Evolutionary conservation across 1,284 basidiomycete species (phyloP), one percentile per base, ranked within the genome.

Genomic region (Bothia castanella): DNA sequence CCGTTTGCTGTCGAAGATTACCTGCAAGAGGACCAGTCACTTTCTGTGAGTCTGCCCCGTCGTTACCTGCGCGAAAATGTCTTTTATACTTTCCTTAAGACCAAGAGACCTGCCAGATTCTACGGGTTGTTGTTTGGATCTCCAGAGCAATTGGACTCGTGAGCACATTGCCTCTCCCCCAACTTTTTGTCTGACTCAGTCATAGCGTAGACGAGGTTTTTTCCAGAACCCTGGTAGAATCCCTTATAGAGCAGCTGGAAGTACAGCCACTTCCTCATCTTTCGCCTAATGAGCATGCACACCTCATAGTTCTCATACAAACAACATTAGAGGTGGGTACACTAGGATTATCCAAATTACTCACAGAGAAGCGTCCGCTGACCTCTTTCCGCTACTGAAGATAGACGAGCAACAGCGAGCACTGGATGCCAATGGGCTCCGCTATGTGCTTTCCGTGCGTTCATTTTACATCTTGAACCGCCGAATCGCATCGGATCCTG

Each of bases 361-460:
- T 36, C 31, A 30, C 30, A 49, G 14, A 2, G 21, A 36, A 42
- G n/a, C 25, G 35, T 27, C 23, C 40, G 17, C 42, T 51, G 16
- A 56, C 20, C 13, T 13, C 55, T 51, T 46, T 41, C 39, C 37
- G 16, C 30, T 39, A 11, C 23, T 44, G 3, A 60, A 96, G 88
- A 85, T 90, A 39, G 89, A 96, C 46, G 87, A 91, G 61, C 92
- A 94, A 62, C 79, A 84, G 7, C 81, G 92, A 25, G 83, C 93
- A 0, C 74, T 97, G 19, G 95, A 97, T 68, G 72, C 87, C 2
- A 93, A 94, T 61, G 95, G 94, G 0, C 72, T 96, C 43, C 86
- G 93, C 35, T 97, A 93, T 69, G 78, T 97, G 21, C 87, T 92
- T 51, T 90, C 91, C 11, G 86, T 95, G 79, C 80, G 90, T 10